Conservation (phyloP, 139 green algal species). For the Edaphochlamys debaryana region DNA sequence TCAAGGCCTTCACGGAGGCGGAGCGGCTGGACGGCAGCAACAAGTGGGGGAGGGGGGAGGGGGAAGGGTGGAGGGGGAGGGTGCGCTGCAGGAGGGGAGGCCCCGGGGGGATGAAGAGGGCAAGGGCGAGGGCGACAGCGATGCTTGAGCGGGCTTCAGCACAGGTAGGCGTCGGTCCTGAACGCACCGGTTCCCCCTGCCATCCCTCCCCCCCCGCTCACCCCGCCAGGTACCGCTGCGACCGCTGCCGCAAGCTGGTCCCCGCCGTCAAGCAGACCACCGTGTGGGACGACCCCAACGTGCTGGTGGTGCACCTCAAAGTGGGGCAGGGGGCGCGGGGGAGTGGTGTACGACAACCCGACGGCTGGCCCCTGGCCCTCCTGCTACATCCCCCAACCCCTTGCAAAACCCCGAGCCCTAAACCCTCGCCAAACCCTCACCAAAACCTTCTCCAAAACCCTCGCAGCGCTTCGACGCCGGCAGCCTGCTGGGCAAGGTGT, state of each 20-base stretch:
- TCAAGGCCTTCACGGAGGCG: slow-evolving; percentile 74
- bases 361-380: neutral
- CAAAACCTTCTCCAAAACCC: no score
- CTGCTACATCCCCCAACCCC: neutral
- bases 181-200: no score
- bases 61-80: neutral
- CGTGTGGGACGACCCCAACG: slow-evolving; percentile 82
- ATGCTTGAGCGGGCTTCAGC: no score
- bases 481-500: slow-evolving; percentile 74
- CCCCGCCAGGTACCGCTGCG: slow-evolving; percentile 57
- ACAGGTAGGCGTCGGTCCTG: no score
- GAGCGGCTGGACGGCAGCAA: slow-evolving; percentile 82
- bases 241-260: slow-evolving; percentile 59
- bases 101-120: no score
- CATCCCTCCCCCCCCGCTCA: no score
- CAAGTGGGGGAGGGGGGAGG: slow-evolving; percentile 1
- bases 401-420: no score
- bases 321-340: neutral
- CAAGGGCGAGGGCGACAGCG: no score
- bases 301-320: slow-evolving; percentile 92
- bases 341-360: neutral
- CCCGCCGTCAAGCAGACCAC: slow-evolving; percentile 58
- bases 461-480: slow-evolving; percentile 37
- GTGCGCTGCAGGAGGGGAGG: neutral
- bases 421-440: no score